Base-by-base conservation (phyloP, 129 eudicot species). In the Gnaphalium uliginosum region DNA sequence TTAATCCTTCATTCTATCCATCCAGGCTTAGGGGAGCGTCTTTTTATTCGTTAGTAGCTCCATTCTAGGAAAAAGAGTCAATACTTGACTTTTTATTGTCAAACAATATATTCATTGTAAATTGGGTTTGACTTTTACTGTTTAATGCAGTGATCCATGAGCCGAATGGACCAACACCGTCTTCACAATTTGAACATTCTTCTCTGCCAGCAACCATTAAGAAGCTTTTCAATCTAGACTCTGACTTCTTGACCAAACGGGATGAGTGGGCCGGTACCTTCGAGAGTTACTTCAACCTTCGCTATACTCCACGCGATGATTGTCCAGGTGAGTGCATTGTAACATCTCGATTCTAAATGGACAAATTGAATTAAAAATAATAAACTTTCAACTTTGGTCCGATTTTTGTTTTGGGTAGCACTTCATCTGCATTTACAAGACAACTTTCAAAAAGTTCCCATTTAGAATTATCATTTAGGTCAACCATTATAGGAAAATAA, bases 261-360 rank as follows among this genome's bases (percentile, higher is more conserved):
- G 98, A 93, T 68, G 97, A 93, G 22, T 93, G 98, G 98, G 96
- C 98, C 13, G 93, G 93, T 64, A 93, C 97, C 57, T 93, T 93
- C 30, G 98, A 93, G 81, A 88, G 82, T n/a, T 87, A 88, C 86
- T 85, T 93, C 67, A 39, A 68, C 71, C 50, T 93, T 51, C 96
- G 93, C 30, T 82, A 81, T 25, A 87, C 88, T 68, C 93, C 98
- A 5, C 97, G 98, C 8, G 79, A 86, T 50, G 98, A 93, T 76
- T 93, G 97, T 73, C 98, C 97, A 90, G 98, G 98, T 93, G 56
- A n/a, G 69, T 76, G 82, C 68, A 13, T 72, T 35, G 4, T 41
- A 50, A 15, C 69, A 17, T 57, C 33, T 37, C 17, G 15, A 13
- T 22, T 51, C 22, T 15, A 14, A 68, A 23, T 14, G 6, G 18